These are phyloP conservation scores for Cardamine occulta DNA, from an alignment of 345 rosid species.

Conservation along the genomic window DNA sequence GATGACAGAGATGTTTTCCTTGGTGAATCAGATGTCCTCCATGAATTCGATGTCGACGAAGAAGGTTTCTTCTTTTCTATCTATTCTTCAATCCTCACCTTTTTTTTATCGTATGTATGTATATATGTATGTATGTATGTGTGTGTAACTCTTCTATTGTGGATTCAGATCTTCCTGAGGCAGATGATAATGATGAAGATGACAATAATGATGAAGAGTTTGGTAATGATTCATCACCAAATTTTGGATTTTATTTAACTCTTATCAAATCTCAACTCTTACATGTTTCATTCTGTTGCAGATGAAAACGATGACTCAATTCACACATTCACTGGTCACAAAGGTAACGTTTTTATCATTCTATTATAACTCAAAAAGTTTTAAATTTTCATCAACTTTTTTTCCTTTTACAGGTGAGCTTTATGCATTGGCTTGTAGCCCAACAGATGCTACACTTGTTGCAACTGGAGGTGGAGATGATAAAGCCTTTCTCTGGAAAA, in stretches of 20 bases:
- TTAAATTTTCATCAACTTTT: not conserved
- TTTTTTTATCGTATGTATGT: not conserved
- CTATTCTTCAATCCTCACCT: not conserved
- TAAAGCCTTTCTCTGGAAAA: constrained; percentile 78
- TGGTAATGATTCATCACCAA: constrained; percentile 38
- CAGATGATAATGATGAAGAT: constrained; percentile 52
- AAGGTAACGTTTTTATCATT: constrained; percentile 48
- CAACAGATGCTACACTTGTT: constrained; percentile 74
- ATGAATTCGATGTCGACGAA: constrained; percentile 71
- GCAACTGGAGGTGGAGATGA: constrained; percentile 97
- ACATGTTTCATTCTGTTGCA: constrained; percentile 23
- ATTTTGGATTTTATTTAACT: not conserved
- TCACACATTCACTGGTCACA: constrained; percentile 89
- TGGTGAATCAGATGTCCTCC: constrained; percentile 72
- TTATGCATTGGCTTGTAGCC: constrained; percentile 76
- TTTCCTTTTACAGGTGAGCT: constrained; percentile 54
- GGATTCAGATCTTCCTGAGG: constrained; percentile 80
- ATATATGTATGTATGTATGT: not conserved
- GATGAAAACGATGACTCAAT: constrained; percentile 82
- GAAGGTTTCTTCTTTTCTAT: constrained; percentile 55
- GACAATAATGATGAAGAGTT: constrained; percentile 53
- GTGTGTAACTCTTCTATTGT: not conserved
- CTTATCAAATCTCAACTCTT: not conserved
- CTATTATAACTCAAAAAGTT: not conserved
- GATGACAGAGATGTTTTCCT: constrained; percentile 69